phyloP scores from a whole-genome alignment of 345 rosid genomes.

The Ailanthus altissimus region DNA sequence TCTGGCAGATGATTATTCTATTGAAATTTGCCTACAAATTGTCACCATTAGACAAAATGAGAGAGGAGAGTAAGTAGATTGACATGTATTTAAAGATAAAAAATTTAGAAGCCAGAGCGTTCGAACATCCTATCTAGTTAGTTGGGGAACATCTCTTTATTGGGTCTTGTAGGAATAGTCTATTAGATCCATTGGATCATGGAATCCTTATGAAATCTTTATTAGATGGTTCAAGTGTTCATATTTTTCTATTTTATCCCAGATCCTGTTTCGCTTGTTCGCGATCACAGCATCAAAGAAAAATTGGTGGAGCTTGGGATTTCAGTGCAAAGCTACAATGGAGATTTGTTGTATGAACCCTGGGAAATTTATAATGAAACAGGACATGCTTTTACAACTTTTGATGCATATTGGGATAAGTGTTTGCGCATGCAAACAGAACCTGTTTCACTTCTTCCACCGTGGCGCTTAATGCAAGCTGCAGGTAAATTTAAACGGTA shows the following conservation, averaged over 20 bases:
- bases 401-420: conserved; percentile 71
- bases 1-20: not conserved
- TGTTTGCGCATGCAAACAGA: conserved; percentile 67
- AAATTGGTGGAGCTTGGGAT: conserved; percentile 66
- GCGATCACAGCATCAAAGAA: conserved; percentile 80
- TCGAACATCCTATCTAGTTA: not conserved
- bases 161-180: conserved; percentile 1
- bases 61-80: not conserved
- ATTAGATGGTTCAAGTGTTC: conserved; percentile 1
- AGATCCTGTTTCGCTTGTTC: conserved; percentile 87
- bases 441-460: conserved; percentile 66
- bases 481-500: conserved; percentile 50
- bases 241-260: conserved; percentile 13
- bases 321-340: conserved; percentile 88
- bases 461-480: conserved; percentile 62
- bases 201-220: not conserved
- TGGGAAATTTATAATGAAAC: conserved; percentile 79
- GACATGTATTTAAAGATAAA: not conserved
- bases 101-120: not conserved
- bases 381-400: conserved; percentile 70
- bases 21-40: not conserved
- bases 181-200: not conserved
- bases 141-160: not conserved
- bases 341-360: conserved; percentile 87
- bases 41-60: not conserved